These are phyloP conservation scores for Colletotrichum lentis DNA, from an alignment of 2,329 filamentous ascomycete species.

Conservation along the genomic window DNA sequence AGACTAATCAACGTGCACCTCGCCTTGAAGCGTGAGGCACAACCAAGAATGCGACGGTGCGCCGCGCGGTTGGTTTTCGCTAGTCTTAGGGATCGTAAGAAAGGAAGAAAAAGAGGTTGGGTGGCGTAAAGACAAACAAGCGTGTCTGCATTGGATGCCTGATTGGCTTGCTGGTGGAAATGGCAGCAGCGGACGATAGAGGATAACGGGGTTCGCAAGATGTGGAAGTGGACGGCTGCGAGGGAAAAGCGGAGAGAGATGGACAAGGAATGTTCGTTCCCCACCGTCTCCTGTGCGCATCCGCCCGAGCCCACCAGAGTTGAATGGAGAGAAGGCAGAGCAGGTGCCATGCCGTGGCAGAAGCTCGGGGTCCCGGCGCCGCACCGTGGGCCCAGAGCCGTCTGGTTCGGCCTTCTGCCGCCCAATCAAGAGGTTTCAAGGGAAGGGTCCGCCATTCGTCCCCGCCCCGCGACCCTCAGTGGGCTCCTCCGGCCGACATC, in stretches of 20 bases:
- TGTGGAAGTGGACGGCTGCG: conserved; percentile 1
- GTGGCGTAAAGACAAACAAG: not conserved
- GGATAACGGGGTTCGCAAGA: not conserved
- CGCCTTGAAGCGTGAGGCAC: not conserved
- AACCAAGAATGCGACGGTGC: not conserved
- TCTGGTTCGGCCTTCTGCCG: not conserved
- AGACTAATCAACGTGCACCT: not conserved
- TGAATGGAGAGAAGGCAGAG: no score
- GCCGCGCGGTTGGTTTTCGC: not conserved
- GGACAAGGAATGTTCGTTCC: conserved; percentile 19
- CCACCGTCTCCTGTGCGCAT: conserved; percentile 4
- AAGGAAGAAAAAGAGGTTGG: not conserved
- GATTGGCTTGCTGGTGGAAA: not conserved
- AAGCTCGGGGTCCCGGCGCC: conserved; percentile 22
- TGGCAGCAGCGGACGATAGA: conserved; percentile 1
- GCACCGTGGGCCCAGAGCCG: not conserved
- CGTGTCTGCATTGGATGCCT: not conserved
- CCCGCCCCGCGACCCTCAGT: conserved; percentile 8
- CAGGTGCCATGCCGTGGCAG: not conserved
- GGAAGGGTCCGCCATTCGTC: not conserved
- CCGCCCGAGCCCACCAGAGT: not conserved
- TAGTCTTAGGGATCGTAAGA: not conserved
- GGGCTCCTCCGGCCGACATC: not conserved
- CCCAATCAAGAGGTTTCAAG: conserved; percentile 17
- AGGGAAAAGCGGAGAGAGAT: conserved; percentile 21